Base-by-base conservation (phyloP, 306 rosid genomes). In the Begonia peltatifolia region DNA sequence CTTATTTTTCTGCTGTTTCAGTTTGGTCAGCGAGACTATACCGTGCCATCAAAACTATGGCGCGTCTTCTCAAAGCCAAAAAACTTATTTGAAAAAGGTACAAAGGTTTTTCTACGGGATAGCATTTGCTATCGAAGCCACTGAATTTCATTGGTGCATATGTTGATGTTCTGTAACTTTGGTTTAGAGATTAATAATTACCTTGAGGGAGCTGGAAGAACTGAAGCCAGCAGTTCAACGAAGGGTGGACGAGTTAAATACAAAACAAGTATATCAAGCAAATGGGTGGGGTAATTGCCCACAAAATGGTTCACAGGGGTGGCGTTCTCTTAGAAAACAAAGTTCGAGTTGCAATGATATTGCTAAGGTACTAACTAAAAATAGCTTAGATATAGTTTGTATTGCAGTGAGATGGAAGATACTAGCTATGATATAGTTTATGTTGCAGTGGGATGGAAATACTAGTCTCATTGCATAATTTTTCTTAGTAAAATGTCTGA, bases 11-110 rank as follows among this genome's bases (percentile, higher is more conserved):
- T 69, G 59, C 66, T 60, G 56, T 53, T 60, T 41, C 68, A 85
- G 97, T 68, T 80, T 85, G 90, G 87, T 72, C 62, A 47, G 82
- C 2, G 97, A 90, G 79, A 90, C 95, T 50, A 80, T 85, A 74
- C 97, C 97, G 11, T 59, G 71, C 50, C 97, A 90, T 63, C 71
- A 73, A 46, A 90, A 85, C 46, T 85, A 83, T 58, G 79, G 63
- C 55, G 60, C 68, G 65, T 68, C 84, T 68, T 74, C 63, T 62
- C 73, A 74, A 62, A 68, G 63, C 70, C 70, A 78, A 59, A 83
- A 80, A 67, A 72, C 46, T 69, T 58, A 70, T 61, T 66, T 85
- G 76, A 83, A 47, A 72, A 80, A 69, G 94, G 97, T 90, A 69
- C 17, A 15, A n/a, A 20, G 10, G 23, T 14, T 63, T 74, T 63